Conservation (phyloP, 129 eudicot species). For the Glebionis coronaria region DNA sequence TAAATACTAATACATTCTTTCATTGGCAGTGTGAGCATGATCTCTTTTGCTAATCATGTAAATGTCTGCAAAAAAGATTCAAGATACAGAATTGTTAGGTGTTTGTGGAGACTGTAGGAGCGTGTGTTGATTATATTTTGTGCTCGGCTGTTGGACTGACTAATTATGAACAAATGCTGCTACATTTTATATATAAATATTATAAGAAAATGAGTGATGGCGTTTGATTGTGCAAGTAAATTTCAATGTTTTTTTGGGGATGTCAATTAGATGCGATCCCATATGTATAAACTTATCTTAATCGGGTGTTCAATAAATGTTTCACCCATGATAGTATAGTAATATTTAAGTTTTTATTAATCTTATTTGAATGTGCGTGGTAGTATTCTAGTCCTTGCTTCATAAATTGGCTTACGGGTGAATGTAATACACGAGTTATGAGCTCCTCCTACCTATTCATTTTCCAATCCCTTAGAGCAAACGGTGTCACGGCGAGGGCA, state of each 20-base stretch:
- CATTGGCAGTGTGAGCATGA: conserved; percentile 58
- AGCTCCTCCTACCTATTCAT: too few species aligned
- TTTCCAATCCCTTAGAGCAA: too few species aligned
- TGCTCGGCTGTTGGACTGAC: conserved; percentile 47
- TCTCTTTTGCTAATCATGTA: conserved; percentile 35
- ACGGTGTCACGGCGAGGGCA: too few species aligned
- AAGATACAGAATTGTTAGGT: conserved; percentile 39
- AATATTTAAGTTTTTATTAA: too few species aligned
- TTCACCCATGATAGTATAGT: too few species aligned
- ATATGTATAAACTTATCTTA: neutral
- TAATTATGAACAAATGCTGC: conserved; percentile 59
- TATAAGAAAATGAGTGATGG: conserved; percentile 29
- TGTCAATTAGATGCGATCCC: conserved; percentile 3
- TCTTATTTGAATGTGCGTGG: too few species aligned
- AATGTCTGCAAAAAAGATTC: conserved; percentile 42
- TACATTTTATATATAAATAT: conserved; percentile 33
- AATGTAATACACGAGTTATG: too few species aligned
- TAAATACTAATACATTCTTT: conserved; percentile 56
- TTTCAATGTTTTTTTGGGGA: conserved; percentile 18
- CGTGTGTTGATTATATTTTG: conserved; percentile 38
- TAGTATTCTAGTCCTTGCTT: too few species aligned
- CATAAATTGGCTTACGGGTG: too few species aligned
- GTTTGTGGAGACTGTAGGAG: conserved; percentile 35
- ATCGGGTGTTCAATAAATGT: too few species aligned
- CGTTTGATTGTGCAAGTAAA: conserved; percentile 39